Evolutionary conservation across 2,329 filamentous ascomycete genomes (phyloP), one percentile per base, ranked within the genome.

Genomic region (Tolypocladium album): DNA sequence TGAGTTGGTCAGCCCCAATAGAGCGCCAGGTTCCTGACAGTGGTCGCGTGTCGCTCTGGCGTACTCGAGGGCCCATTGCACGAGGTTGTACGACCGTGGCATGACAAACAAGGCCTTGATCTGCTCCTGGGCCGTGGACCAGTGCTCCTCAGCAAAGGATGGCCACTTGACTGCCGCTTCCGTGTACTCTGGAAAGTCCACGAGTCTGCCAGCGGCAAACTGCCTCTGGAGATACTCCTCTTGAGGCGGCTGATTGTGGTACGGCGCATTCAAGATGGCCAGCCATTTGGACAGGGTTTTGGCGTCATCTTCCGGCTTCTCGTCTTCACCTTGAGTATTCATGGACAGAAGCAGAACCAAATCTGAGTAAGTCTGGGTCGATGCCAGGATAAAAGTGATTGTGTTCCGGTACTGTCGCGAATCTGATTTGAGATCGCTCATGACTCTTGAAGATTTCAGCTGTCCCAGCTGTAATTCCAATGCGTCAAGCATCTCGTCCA

Each of bases 61-160:
- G 60, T 72, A 74, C 53, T 75, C 72, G 24, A 76, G 60, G 3
- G 66, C 64, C 73, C 74, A 76, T 24, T 75, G 72, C 12, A 70
- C 67, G 39, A 75, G 73, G 60, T 68, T 71, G 55, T 65, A 69
- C 0, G 67, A 64, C 27, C 62, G 67, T 0, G 66, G 59, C 0
- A 60, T 53, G 2, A 62, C 60, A 56, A 76, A 75, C 5, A 75
- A 65, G 8, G 62, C 58, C 12, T 63, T 64, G 15, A 74, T 64
- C 17, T 69, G 63, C 0, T 65, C 55, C 40, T 63, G 42, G 3
- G 73, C 59, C 6, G 65, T 64, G 12, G 62, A 38, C 73, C 73
- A 74, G 60, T 70, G 64, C 2, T 58, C 57, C 12, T 67, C 64
- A 4, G 67, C 69, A 34, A 69, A 63, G 1, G 60, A 31, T 6